phyloP scores from a whole-genome alignment of 169 alveolate genomes.

The Amoebophrya sp. region DNA sequence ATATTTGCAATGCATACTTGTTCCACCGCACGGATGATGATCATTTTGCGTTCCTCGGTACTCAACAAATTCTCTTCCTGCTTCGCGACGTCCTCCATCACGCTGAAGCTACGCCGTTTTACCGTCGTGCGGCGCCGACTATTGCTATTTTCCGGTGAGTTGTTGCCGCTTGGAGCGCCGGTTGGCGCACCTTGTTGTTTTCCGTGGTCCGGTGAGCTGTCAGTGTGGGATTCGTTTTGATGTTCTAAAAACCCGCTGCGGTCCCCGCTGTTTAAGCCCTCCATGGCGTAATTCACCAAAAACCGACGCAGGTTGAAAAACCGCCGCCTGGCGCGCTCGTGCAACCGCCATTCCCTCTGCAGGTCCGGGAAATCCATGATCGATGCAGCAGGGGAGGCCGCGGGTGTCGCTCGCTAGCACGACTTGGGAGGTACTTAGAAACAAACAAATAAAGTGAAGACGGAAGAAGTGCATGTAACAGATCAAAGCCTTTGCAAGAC shows the following conservation, averaged over 20 bases:
- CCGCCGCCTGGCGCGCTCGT: neutral
- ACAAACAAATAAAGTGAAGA: neutral
- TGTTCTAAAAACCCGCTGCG: too few relatives aligned
- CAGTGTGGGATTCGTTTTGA: too few relatives aligned
- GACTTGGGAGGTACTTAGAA: neutral
- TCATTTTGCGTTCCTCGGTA: neutral
- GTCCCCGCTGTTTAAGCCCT: too few relatives aligned
- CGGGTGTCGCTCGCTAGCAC: neutral
- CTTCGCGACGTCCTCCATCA: neutral
- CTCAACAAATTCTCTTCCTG: neutral
- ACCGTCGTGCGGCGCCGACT: neutral
- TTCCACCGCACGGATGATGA: neutral
- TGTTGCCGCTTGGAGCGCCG: too few relatives aligned
- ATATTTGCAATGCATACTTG: too few relatives aligned
- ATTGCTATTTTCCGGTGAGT: too few relatives aligned
- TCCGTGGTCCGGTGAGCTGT: too few relatives aligned
- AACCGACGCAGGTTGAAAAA: constrained; percentile 1
- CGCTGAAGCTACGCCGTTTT: neutral
- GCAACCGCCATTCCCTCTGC: neutral
- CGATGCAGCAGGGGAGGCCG: neutral
- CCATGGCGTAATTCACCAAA: neutral
- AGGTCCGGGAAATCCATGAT: neutral
- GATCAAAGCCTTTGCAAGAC: too few relatives aligned
- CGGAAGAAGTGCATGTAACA: too few relatives aligned
- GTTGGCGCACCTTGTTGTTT: too few relatives aligned